Evolutionary conservation across 495 filamentous ascomycete genomes (phyloP), one percentile per base, ranked within the genome.

Genomic region (Neurospora sp.): DNA sequence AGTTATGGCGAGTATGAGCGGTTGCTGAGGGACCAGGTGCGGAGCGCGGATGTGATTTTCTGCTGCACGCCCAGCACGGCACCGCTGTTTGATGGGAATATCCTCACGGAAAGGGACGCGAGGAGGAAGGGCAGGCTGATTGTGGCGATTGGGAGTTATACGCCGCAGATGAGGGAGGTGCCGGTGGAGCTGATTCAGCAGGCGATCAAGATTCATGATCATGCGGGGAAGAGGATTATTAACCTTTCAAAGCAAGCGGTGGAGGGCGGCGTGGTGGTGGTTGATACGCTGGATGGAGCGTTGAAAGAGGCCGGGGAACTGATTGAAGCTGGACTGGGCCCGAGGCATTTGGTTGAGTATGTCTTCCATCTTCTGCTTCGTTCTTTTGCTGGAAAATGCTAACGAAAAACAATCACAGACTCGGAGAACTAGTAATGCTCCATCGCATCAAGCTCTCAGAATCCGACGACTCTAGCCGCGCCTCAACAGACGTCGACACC

Each of bases 231-330:
- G 20, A 93, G 92, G 0, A 91, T 91, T 2, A 84, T 96, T 42
- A 18, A 75, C 69, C 76, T 72, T 72, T 16, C 84, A 85, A 73
- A 82, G 2, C 81, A 81, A 70, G 78, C 75, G 9, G 31, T 72
- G 10, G 88, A 91, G 76, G 92, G 93, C 8, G 93, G 93, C 0
- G 92, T 92, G 1, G 83, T 97, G n/a, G 85, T 97, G 5, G 95
- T 98, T 12, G 95, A 98, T 79, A 93, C 90, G 40, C 81, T 93
- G 0, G 89, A 92, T 20, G 91, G 89, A 5, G 93, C 92, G 71
- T 76, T 98, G 74, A 89, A 90, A 76, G 94, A 98, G 78, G 92
- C 95, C 0, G 96, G 96, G 6, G 96, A 99, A 84, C 83, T 99
- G 70, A 91, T 95, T 38, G 89, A 93, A 76, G 93, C 93, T 0